These are phyloP conservation scores for Naematelia aurantialba DNA, from an alignment of 768 basidiomycete species.

Conservation along the genomic window DNA sequence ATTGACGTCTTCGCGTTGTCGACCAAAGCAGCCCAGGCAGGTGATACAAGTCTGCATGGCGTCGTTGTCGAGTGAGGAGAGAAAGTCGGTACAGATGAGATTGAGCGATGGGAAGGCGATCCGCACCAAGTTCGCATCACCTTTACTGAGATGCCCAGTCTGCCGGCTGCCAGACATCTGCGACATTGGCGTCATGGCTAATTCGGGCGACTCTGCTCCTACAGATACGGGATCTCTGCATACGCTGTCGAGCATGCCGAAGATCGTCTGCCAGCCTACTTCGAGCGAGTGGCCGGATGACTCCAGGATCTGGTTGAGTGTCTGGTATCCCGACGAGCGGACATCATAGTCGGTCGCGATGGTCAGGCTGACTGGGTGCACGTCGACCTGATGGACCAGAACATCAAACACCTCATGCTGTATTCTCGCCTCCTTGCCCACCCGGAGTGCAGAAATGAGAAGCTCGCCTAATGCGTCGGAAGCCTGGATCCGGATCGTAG, in stretches of 20 bases:
- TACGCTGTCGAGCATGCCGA: constrained; percentile 84
- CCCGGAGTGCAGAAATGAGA: constrained; percentile 60
- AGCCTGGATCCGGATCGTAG: constrained; percentile 77
- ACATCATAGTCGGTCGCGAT: constrained; percentile 65
- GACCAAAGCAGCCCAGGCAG: constrained; percentile 85
- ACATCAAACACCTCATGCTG: constrained; percentile 83
- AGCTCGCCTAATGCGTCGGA: constrained; percentile 82
- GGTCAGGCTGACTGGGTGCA: constrained; percentile 52
- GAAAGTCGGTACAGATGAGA: constrained; percentile 80
- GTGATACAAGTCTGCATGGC: constrained; percentile 84
- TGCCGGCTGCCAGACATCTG: constrained; percentile 54
- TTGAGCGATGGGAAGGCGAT: constrained; percentile 92
- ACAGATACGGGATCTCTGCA: constrained; percentile 54
- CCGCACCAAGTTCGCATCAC: constrained; percentile 72
- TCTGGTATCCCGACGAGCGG: constrained; percentile 81
- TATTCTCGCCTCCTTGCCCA: constrained; percentile 52
- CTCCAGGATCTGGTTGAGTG: constrained; percentile 83
- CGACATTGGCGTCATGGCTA: constrained; percentile 27
- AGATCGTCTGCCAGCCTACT: constrained; percentile 89
- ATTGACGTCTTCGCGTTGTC: constrained; percentile 83
- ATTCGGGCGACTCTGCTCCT: not conserved
- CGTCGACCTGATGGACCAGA: constrained; percentile 68
- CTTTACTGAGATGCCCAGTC: constrained; percentile 59
- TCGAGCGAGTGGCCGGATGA: constrained; percentile 86
- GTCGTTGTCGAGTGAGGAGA: constrained; percentile 71